Evolutionary conservation across 148 eudicot genomes (phyloP).

Genomic region (Polygonum maritimum): DNA sequence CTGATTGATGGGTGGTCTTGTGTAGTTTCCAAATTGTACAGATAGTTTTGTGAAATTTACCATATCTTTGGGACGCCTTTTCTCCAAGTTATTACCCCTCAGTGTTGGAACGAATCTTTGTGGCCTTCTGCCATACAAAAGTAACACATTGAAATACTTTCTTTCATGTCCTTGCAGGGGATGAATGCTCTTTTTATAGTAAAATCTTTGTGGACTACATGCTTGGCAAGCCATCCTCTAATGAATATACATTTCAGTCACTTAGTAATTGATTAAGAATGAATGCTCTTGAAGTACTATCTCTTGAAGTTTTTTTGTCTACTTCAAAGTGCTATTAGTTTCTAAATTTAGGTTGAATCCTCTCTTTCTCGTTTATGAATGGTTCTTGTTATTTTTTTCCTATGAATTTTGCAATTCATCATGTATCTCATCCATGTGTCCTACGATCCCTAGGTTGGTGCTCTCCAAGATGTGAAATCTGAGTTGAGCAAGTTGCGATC

Average conservation of each 20-base stretch:
- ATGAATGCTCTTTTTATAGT: too few relatives aligned
- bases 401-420: not conserved
- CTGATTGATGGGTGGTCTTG: not conserved
- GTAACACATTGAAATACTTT: not conserved
- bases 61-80: not conserved
- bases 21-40: too few relatives aligned
- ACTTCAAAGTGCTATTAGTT: not conserved
- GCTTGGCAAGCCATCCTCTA: not conserved
- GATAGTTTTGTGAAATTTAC: not conserved
- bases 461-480: conserved; percentile 93
- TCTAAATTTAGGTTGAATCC: not conserved
- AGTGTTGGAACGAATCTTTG: not conserved
- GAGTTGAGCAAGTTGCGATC: conserved; percentile 89
- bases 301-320: not conserved
- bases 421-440: not conserved
- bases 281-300: not conserved
- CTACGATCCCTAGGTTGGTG: conserved; percentile 66
- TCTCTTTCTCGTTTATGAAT: not conserved
- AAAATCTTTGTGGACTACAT: too few relatives aligned
- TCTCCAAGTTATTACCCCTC: not conserved
- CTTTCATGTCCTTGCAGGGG: not conserved
- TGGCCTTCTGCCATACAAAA: not conserved
- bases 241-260: not conserved
- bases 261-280: not conserved
- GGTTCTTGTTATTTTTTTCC: not conserved